Conservation (phyloP, 495 filamentous ascomycete genomes). For the Glarea lozoyensis region DNA sequence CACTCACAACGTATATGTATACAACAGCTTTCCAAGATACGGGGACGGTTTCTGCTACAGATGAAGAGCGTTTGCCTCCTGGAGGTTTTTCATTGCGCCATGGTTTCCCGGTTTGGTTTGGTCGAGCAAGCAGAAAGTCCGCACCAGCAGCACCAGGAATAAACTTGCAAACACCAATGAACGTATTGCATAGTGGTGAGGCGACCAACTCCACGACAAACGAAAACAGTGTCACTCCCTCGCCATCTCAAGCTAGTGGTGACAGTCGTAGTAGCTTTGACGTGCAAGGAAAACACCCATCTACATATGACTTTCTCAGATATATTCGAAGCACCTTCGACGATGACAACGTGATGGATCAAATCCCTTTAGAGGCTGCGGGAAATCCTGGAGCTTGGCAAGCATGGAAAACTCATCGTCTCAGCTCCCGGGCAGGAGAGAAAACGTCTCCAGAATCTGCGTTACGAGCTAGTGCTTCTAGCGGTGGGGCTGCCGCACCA, state of each 20-base stretch:
- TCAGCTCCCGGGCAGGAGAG: constrained; percentile 18
- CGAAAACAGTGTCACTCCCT: constrained; percentile 11
- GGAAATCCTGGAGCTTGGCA: constrained; percentile 87
- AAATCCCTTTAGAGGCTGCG: constrained; percentile 68
- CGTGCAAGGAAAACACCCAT: constrained; percentile 23
- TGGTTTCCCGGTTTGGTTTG: constrained; percentile 87
- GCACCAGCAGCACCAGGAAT: constrained; percentile 1
- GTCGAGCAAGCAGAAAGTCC: constrained; percentile 23
- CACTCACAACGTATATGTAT: constrained; percentile 84
- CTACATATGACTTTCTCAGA: constrained; percentile 54
- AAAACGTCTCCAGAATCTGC: constrained; percentile 2
- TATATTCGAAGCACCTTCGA: constrained; percentile 81
- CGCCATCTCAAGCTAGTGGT: constrained; percentile 8
- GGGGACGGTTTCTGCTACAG: constrained; percentile 69
- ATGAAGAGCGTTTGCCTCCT: constrained; percentile 72
- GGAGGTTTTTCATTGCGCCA: constrained; percentile 82
- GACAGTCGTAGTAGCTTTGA: constrained; percentile 1
- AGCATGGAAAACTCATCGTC: constrained; percentile 69
- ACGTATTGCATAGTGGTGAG: constrained; percentile 3
- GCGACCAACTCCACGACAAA: constrained; percentile 5
- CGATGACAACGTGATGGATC: constrained; percentile 65
- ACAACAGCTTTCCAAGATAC: constrained; percentile 60
- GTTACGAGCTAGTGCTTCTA: constrained; percentile 11
- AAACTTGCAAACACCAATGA: constrained; percentile 11
- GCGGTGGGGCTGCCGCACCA: constrained; percentile 4